Evolutionary conservation across 2,329 filamentous ascomycete species (phyloP), one percentile per base, ranked within the genome.

Genomic region (Penicillium palitans): DNA sequence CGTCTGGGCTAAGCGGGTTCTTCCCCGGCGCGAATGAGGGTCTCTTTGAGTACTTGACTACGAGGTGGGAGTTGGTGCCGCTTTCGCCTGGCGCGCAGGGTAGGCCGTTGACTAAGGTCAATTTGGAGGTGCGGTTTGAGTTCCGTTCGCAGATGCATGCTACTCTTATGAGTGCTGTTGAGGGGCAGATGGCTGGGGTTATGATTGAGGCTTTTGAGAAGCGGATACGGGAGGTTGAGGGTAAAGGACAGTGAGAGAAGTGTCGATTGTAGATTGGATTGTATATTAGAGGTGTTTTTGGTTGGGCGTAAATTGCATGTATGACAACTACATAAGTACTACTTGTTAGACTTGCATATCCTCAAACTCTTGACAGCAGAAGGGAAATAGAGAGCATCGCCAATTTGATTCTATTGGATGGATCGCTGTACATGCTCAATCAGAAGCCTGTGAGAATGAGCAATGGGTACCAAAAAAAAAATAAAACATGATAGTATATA

Each of bases 121-220:
- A 84, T 66, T 77, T 99, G 66, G 81, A 82, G 57, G 88, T 99
- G 66, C 84, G 87, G 62, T 97, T 93, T 73, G 85, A 88, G 74
- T 97, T 99, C 73, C 83, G 86, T 66, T 98, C 93, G 76, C 91
- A 93, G n/a, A 74, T 96, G 57, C 96, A 97, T 78, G 88, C 87
- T 42, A 86, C 90, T 21, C 80, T 97, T 71, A 95, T 93, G 72
- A 83, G 87, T 39, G 88, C 90, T 35, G 87, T 95, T 25, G 91
- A 91, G 64, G 89, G 91, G 33, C 91, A 90, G 76, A 87, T 97
- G 62, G 93, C 91, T 1, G 87, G 86, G 4, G 82, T 90, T 63
- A 96, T 99, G 92, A 90, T 98, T 64, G 87, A 90, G 74, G 93
- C 95, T 1, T 99, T 99, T 79, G 93, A 97, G 79, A 84, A 85